phyloP scores from a whole-genome alignment of 148 eudicot genomes.

The Drosera capensis region DNA sequence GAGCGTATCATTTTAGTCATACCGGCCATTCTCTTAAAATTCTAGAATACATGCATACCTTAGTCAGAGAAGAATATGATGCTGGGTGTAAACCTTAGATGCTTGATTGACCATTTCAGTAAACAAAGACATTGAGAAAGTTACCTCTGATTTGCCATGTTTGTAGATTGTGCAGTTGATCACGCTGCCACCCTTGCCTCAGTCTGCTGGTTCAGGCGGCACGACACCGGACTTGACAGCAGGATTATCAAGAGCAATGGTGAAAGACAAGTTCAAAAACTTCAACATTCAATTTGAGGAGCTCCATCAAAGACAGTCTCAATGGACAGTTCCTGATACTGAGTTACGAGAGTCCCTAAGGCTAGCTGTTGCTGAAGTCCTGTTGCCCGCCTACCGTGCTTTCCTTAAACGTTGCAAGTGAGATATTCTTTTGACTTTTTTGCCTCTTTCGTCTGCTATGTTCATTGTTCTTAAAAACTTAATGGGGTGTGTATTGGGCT shows the following conservation, averaged over 20 bases:
- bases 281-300: constrained; percentile 83
- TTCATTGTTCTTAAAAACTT: not conserved
- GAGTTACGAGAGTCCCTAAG: constrained; percentile 85
- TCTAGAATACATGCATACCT: no score
- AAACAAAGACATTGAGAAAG: no score
- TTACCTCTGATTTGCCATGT: no score
- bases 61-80: no score
- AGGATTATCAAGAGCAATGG: constrained; percentile 51
- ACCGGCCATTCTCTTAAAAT: no score
- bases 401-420: constrained; percentile 71
- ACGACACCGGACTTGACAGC: constrained; percentile 20
- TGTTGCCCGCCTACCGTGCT: constrained; percentile 82
- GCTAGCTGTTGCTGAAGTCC: constrained; percentile 87
- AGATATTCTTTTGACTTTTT: constrained; percentile 1
- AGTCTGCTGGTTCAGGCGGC: constrained; percentile 35
- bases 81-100: no score
- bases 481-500: not conserved
- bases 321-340: constrained; percentile 95
- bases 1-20: no score
- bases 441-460: not conserved
- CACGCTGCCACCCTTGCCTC: no score
- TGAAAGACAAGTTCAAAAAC: constrained; percentile 77
- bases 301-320: constrained; percentile 88
- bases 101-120: no score
- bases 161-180: constrained; percentile 73